A percentile compares a stretch with the other conserved stretches of the same genome.
Conservation (phyloP, 2,329 filamentous ascomycete genomes). For the Sporothrix luriei region DNA sequence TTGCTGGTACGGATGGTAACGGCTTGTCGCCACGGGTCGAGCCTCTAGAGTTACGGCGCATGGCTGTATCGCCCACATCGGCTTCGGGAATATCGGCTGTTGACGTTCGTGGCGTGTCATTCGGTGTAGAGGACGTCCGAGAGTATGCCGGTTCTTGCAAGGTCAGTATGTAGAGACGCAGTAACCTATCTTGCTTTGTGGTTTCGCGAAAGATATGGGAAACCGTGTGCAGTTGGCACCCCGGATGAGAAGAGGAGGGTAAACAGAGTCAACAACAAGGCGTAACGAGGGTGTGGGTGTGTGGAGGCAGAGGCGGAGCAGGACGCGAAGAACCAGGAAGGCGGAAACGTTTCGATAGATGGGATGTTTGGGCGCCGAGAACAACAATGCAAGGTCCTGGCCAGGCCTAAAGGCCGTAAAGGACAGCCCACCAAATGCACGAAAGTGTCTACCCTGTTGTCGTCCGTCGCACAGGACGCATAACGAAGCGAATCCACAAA, state of each 20-base stretch:
- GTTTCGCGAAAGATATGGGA: neutral
- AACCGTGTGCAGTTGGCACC: neutral
- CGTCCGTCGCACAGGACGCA: slow-evolving; percentile 9
- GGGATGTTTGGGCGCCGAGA: slow-evolving; percentile 10
- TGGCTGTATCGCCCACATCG: slow-evolving; percentile 46
- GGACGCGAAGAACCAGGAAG: slow-evolving; percentile 3
- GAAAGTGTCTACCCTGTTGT: slow-evolving; percentile 1
- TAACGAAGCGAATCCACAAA: slow-evolving; percentile 11
- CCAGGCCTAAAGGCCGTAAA: slow-evolving; percentile 15
- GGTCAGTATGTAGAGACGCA: slow-evolving; percentile 17
- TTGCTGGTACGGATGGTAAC: slow-evolving; percentile 31
- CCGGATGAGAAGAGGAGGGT: slow-evolving; percentile 14
- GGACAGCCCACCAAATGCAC: slow-evolving; percentile 7
- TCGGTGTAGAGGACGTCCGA: slow-evolving; percentile 33
- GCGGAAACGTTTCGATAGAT: slow-evolving; percentile 16
- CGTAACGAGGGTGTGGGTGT: slow-evolving; percentile 15
- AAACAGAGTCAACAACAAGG: slow-evolving; percentile 22
- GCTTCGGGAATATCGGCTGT: slow-evolving; percentile 47
- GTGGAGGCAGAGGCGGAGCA: slow-evolving; percentile 19
- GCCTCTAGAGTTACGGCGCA: slow-evolving; percentile 41
- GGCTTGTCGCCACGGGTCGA: slow-evolving; percentile 38
- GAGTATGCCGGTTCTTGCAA: slow-evolving; percentile 23
- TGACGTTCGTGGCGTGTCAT: slow-evolving; percentile 40
- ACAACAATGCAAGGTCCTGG: slow-evolving; percentile 4
- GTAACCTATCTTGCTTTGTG: neutral